Evolutionary conservation across 2,329 filamentous ascomycete species (phyloP), one percentile per base, ranked within the genome.

Genomic region (Phymatotrichopsis omnivora): DNA sequence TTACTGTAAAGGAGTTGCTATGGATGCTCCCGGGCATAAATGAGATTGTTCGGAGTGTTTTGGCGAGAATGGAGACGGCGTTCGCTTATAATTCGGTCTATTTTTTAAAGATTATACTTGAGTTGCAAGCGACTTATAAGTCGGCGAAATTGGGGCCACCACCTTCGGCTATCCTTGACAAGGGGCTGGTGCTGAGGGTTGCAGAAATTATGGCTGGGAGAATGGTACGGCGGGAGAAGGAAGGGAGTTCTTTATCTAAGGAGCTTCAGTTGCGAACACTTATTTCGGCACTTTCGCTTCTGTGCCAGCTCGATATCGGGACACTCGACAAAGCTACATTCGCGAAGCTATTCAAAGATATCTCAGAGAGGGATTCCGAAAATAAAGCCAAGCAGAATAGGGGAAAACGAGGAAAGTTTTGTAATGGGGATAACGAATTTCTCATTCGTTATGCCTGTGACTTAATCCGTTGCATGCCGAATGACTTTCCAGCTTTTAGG

Each of bases 11-110:
- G 42, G 47, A 53, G 40, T 38, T 46, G 12, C 23, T 56, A 16
- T 56, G 52, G 50, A 31, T 53, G 35, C 32, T 46, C 31, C 52
- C 52, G 12, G 45, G 47, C 19, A 53, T 56, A 36, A 43, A 55
- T 24, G 38, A 49, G 16, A 43, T 56, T 32, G 54, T 56, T 29
- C 31, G 45, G 22, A 45, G 36, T 41, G 47, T 50, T 16, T 34
- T 56, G 37, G 45, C 31, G 24, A 50, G 52, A 25, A 55, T 56
- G 52, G 47, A 53, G 32, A 53, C 45, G 27, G 47, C 50, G n/a
- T 56, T 55, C 28, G 54, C 54, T 23, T 56, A 56, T 31, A 56
- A 56, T 42, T 51, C 50, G 5, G 54, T 51, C 11, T 56, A 51
- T 43, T 53, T 56, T 43, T 39, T 56, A 5, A 56, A 53, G 27